Evolutionary conservation across 805 yeast species (phyloP).

Genomic region (Torulaspora microellipsoides): DNA sequence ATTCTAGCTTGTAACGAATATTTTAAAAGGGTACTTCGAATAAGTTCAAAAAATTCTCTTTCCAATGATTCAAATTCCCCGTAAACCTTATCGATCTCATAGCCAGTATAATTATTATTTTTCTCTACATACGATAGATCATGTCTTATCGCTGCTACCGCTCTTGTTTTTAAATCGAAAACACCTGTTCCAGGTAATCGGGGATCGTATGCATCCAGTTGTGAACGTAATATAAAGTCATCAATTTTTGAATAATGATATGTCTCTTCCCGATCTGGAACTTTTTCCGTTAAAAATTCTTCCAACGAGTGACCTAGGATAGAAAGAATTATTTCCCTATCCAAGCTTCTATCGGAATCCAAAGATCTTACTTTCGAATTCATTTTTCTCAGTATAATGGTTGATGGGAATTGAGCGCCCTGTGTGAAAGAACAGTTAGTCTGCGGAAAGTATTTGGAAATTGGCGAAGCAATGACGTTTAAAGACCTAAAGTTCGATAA

Average conservation of each 20-base stretch:
- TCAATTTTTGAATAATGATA: slow-evolving; percentile 74
- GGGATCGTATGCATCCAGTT: slow-evolving; percentile 75
- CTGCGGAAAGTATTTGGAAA: slow-evolving; percentile 43
- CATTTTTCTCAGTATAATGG: slow-evolving; percentile 52
- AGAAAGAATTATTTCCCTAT: slow-evolving; percentile 62
- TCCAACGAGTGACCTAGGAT: slow-evolving; percentile 79
- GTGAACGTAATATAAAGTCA: slow-evolving; percentile 78
- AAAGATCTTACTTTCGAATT: slow-evolving; percentile 52
- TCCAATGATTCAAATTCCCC: slow-evolving; percentile 81
- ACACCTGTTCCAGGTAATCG: slow-evolving; percentile 86
- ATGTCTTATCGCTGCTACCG: slow-evolving; percentile 79
- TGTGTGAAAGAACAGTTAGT: slow-evolving; percentile 36
- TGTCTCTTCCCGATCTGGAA: slow-evolving; percentile 23
- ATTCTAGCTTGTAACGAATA: slow-evolving; percentile 88
- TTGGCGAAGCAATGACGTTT: slow-evolving; percentile 37
- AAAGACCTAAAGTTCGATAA: slow-evolving; percentile 58
- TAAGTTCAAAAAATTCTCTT: slow-evolving; percentile 71
- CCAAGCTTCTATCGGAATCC: slow-evolving; percentile 64
- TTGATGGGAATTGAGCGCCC: slow-evolving; percentile 49
- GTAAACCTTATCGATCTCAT: slow-evolving; percentile 54
- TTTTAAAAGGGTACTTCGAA: slow-evolving; percentile 71
- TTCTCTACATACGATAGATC: slow-evolving; percentile 60
- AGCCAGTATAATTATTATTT: slow-evolving; percentile 54
- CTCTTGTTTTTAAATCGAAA: slow-evolving; percentile 89
- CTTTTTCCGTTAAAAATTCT: slow-evolving; percentile 43